These are phyloP conservation scores for Geranomyces michiganensis DNA, from an alignment of 192 early-diverging fungal species.

Conservation along the genomic window DNA sequence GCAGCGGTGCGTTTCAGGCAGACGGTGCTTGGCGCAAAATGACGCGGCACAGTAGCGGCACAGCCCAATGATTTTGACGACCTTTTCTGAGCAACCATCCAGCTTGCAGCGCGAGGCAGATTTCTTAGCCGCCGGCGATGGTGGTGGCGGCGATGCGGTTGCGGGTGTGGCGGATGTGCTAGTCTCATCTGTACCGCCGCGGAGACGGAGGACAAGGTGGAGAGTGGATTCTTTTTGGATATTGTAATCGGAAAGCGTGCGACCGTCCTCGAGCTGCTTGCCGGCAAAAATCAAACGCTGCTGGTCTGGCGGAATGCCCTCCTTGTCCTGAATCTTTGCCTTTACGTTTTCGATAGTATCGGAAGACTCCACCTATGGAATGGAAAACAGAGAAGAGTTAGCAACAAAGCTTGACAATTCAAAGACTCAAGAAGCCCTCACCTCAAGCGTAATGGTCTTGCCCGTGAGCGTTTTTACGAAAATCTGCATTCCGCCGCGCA, in stretches of 20 bases:
- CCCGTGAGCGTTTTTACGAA: constrained; percentile 89
- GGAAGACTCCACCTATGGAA: constrained; percentile 58
- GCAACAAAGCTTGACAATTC: too few species aligned
- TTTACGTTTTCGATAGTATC: constrained; percentile 79
- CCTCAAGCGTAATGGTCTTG: constrained; percentile 81
- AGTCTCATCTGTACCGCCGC: constrained; percentile 38
- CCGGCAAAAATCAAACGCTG: constrained; percentile 81
- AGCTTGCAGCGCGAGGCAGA: constrained; percentile 44
- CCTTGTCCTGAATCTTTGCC: constrained; percentile 54
- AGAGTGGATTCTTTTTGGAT: constrained; percentile 74
- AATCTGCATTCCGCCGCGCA: constrained; percentile 67
- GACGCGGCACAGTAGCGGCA: constrained; percentile 63
- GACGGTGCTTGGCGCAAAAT: constrained; percentile 71
- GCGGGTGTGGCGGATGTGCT: neutral
- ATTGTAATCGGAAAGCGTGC: constrained; percentile 59
- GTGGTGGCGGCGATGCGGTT: constrained; percentile 13
- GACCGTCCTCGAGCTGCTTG: constrained; percentile 79
- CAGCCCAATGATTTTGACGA: constrained; percentile 72
- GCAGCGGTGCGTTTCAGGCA: constrained; percentile 77
- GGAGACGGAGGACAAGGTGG: constrained; percentile 68
- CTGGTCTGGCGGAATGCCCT: constrained; percentile 79
- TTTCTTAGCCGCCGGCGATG: constrained; percentile 10
- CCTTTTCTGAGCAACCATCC: constrained; percentile 51
- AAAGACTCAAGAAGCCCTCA: too few species aligned
- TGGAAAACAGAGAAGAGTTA: constrained; percentile 45